Evolutionary conservation across 106 monocot species (phyloP).

Genomic region (Dendrobium chrysotoxum): DNA sequence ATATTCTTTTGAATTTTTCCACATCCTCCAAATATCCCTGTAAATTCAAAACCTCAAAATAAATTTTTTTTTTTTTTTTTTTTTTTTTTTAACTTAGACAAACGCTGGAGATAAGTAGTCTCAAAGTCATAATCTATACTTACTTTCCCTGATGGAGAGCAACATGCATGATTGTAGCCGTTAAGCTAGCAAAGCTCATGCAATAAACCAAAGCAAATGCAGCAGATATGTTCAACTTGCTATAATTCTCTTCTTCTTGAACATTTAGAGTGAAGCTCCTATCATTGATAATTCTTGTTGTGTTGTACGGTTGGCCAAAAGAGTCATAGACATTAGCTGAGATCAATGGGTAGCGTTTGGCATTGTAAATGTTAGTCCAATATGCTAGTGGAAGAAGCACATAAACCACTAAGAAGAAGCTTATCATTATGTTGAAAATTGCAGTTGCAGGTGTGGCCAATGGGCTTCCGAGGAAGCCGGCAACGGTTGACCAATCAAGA

Average conservation of each 20-base stretch:
- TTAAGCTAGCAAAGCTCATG: slow-evolving; percentile 51
- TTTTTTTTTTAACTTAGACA: background rate
- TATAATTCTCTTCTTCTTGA: slow-evolving; percentile 22
- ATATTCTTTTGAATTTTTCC: background rate
- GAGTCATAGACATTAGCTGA: slow-evolving; percentile 5
- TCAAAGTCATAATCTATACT: background rate
- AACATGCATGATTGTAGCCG: slow-evolving; percentile 60
- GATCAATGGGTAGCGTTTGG: slow-evolving; percentile 25
- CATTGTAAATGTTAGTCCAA: slow-evolving; percentile 29
- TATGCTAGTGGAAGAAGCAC: slow-evolving; percentile 36
- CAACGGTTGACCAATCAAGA: slow-evolving; percentile 36
- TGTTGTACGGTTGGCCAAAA: slow-evolving; percentile 2
- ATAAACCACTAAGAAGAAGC: slow-evolving; percentile 22
- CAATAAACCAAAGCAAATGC: slow-evolving; percentile 46
- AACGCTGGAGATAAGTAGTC: background rate
- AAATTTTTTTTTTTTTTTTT: background rate
- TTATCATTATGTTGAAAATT: slow-evolving; percentile 28
- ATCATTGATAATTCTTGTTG: background rate
- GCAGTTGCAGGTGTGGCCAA: slow-evolving; percentile 26
- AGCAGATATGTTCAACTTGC: slow-evolving; percentile 49
- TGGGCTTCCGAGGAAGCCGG: slow-evolving; percentile 29
- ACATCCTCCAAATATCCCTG: slow-evolving; percentile 11
- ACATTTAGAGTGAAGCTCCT: slow-evolving; percentile 28
- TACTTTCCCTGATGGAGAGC: slow-evolving; percentile 64
- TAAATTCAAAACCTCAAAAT: background rate